phyloP scores from a whole-genome alignment of 805 yeast species.

The Tetrapisispora taiwanensis region DNA sequence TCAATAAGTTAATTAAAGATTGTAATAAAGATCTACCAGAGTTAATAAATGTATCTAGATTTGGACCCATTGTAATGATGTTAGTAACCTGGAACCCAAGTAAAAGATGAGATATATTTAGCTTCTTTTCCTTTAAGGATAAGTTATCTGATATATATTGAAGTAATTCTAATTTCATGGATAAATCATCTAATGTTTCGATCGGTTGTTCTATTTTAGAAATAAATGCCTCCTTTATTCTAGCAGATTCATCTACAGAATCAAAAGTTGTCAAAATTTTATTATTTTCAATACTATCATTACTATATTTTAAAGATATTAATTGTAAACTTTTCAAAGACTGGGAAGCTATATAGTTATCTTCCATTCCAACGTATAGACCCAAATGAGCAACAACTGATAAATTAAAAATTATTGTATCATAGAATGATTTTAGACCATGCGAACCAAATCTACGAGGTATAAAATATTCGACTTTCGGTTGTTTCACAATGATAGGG shows the following conservation, averaged over 20 bases:
- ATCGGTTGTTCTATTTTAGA: conserved; percentile 49
- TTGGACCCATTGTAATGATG: conserved; percentile 41
- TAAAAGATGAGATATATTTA: conserved; percentile 61
- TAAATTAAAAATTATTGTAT: conserved; percentile 61
- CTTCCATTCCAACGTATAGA: conserved; percentile 55
- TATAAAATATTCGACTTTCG: conserved; percentile 16
- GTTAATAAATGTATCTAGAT: conserved; percentile 40
- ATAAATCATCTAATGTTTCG: conserved; percentile 31
- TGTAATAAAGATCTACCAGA: conserved; percentile 48
- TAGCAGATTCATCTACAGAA: conserved; percentile 66
- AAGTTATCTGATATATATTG: conserved; percentile 47
- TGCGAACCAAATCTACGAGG: conserved; percentile 40
- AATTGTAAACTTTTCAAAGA: conserved; percentile 45
- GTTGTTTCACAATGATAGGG: conserved; percentile 27
- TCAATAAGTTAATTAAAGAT: conserved; percentile 42
- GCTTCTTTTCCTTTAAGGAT: conserved; percentile 31
- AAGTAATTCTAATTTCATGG: conserved; percentile 48
- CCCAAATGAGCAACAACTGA: conserved; percentile 66
- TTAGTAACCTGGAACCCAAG: conserved; percentile 59
- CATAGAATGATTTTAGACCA: conserved; percentile 56
- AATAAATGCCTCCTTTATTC: conserved; percentile 64
- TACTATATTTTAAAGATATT: conserved; percentile 32
- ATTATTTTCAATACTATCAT: conserved; percentile 36
- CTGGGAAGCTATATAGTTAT: conserved; percentile 39
- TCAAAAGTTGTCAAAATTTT: conserved; percentile 61